These are phyloP conservation scores for Coniosporium tulheliwenetii DNA, from an alignment of 2,329 filamentous ascomycete species.

Conservation along the genomic window DNA sequence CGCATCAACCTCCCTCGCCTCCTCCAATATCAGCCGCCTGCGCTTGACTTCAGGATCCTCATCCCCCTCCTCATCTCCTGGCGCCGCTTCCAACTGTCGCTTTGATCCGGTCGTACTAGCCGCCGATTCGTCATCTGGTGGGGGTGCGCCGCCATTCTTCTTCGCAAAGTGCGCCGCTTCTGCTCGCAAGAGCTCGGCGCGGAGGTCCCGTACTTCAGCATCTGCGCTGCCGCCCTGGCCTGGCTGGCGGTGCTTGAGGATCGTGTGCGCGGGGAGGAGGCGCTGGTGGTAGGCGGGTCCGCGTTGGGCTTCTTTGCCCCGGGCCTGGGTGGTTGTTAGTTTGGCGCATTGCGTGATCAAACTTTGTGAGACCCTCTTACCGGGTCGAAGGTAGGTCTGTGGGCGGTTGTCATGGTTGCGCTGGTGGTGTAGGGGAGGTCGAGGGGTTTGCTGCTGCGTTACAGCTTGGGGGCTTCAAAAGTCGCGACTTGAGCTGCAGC, in stretches of 20 bases:
- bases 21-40: constrained; percentile 64
- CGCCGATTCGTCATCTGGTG: constrained; percentile 29
- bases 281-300: constrained; percentile 94
- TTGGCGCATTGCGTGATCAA: neutral
- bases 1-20: constrained; percentile 76
- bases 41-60: constrained; percentile 66
- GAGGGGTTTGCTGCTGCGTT: neutral
- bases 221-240: constrained; percentile 80
- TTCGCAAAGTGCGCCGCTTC: constrained; percentile 81
- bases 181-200: constrained; percentile 75
- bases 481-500: neutral
- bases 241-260: constrained; percentile 77
- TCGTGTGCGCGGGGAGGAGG: constrained; percentile 82
- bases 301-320: constrained; percentile 85
- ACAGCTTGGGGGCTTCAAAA: no score
- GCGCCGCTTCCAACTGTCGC: constrained; percentile 40
- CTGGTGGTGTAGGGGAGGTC: neutral
- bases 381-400: constrained; percentile 91
- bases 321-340: constrained; percentile 41
- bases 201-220: constrained; percentile 56
- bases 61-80: constrained; percentile 35
- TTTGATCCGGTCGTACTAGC: constrained; percentile 34
- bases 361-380: constrained; percentile 30
- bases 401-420: constrained; percentile 36
- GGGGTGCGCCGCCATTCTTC: constrained; percentile 47